Evolutionary conservation across 2,329 filamentous ascomycete genomes (phyloP).

Genomic region (Fusarium sp.): DNA sequence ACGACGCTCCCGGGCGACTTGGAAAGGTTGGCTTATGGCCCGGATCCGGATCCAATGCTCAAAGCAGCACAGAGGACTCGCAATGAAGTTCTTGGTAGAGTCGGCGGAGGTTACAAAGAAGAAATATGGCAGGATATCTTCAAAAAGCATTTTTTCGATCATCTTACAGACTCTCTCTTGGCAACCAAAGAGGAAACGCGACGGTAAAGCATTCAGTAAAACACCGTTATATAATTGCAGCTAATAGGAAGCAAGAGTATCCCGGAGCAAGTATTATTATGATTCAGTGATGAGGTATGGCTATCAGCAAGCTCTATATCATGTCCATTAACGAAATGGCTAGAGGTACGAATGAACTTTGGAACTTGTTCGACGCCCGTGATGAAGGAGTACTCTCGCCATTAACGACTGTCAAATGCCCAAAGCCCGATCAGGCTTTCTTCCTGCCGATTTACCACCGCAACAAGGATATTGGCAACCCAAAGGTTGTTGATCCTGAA

Average conservation of each 20-base stretch:
- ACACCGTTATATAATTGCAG: no score
- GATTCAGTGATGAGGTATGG: slow-evolving; percentile 19
- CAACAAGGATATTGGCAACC: background rate
- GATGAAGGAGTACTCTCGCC: background rate
- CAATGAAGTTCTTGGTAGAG: background rate
- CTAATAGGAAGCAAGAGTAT: background rate
- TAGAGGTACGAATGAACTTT: background rate
- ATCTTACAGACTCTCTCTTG: background rate
- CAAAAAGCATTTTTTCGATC: slow-evolving; percentile 9
- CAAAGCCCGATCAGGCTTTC: slow-evolving; percentile 30
- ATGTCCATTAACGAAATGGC: background rate
- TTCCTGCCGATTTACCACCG: slow-evolving; percentile 28
- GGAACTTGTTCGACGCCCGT: background rate
- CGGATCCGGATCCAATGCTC: background rate
- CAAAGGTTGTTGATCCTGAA: background rate
- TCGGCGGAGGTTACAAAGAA: slow-evolving; percentile 16
- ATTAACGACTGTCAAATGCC: background rate
- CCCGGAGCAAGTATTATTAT: slow-evolving; percentile 37
- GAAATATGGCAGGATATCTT: slow-evolving; percentile 8
- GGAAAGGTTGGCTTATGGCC: fast-evolving
- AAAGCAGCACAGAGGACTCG: background rate
- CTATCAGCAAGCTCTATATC: no score
- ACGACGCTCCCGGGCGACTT: fast-evolving
- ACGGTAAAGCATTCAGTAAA: background rate
- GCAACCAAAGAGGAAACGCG: background rate